Percentiles rank a stretch among this genome's conserved stretches.
Evolutionary conservation across 2,329 filamentous ascomycete genomes (phyloP).

Genomic region (Leptographium radiaticola): DNA sequence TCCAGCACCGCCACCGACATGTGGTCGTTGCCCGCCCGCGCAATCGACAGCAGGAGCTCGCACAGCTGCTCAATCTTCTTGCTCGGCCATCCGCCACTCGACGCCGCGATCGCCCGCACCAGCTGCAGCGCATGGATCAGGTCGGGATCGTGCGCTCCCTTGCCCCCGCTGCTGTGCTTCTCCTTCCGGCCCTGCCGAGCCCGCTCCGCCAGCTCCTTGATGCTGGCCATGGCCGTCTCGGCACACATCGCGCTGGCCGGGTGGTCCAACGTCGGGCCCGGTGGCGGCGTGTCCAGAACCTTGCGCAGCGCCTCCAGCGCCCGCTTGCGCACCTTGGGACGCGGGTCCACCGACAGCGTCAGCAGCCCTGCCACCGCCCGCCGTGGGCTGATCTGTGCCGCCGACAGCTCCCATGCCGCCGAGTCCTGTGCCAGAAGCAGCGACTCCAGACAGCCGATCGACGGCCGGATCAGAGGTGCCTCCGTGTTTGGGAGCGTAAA

Average conservation of each 20-base stretch:
- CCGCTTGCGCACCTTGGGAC: slow-evolving; percentile 88
- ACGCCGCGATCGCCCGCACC: slow-evolving; percentile 76
- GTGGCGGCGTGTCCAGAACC: slow-evolving; percentile 73
- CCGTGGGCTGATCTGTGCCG: slow-evolving; percentile 72
- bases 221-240: slow-evolving; percentile 70
- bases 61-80: slow-evolving; percentile 89
- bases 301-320: slow-evolving; percentile 80
- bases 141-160: slow-evolving; percentile 57
- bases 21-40: slow-evolving; percentile 82
- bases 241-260: slow-evolving; percentile 95
- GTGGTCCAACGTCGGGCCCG: slow-evolving; percentile 85
- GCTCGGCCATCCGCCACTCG: slow-evolving; percentile 89
- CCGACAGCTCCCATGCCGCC: slow-evolving; percentile 73
- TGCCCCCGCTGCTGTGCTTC: slow-evolving; percentile 39
- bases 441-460: slow-evolving; percentile 89
- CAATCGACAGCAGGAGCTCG: slow-evolving; percentile 78
- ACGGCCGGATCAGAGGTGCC: slow-evolving; percentile 72
- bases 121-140: slow-evolving; percentile 88
- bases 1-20: slow-evolving; percentile 95
- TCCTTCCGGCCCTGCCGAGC: slow-evolving; percentile 53
- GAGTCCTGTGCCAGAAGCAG: slow-evolving; percentile 80
- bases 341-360: slow-evolving; percentile 69
- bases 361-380: slow-evolving; percentile 78
- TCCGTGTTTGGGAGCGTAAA: slow-evolving; percentile 71
- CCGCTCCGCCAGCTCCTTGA: slow-evolving; percentile 59